A percentile compares a stretch with the other conserved stretches of the same genome.
Conservation (phyloP, 331 rosid species). For the Spiraea crenata region DNA sequence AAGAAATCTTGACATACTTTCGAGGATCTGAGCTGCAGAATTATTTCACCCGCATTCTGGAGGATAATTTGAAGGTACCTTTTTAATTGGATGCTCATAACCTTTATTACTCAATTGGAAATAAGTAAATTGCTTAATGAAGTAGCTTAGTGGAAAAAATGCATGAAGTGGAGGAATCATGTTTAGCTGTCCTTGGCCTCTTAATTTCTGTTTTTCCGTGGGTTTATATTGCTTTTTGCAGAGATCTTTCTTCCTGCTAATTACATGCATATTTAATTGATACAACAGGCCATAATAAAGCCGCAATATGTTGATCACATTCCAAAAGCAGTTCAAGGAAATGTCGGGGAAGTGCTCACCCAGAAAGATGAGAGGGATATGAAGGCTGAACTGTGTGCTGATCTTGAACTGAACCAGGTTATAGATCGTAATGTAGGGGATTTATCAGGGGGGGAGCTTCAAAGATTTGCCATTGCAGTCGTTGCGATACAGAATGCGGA, state of each 20-base stretch:
- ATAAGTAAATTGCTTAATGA: too few species aligned
- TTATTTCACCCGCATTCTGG: conserved; percentile 91
- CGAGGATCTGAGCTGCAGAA: conserved; percentile 97
- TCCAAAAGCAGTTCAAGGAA: conserved; percentile 98
- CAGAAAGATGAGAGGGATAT: conserved; percentile 84
- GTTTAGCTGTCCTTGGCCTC: too few species aligned
- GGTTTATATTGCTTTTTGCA: neutral
- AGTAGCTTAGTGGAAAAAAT: too few species aligned
- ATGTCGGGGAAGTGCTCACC: conserved; percentile 89
- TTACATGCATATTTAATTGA: too few species aligned
- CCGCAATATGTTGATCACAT: conserved; percentile 98
- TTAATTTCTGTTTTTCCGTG: too few species aligned
- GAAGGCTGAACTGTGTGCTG: conserved; percentile 69
- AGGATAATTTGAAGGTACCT: conserved; percentile 86
- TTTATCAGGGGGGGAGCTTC: conserved; percentile 92
- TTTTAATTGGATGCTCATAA: conserved; percentile 1
- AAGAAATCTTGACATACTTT: conserved; percentile 87
- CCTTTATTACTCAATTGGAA: neutral
- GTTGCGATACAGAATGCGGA: conserved; percentile 89
- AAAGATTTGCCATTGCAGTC: conserved; percentile 86
- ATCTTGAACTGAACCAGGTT: conserved; percentile 86
- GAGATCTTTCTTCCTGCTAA: neutral
- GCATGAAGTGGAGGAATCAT: too few species aligned
- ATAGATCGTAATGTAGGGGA: conserved; percentile 87
- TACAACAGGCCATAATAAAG: conserved; percentile 87